Percentiles rank a stretch among this genome's conserved stretches.
phyloP scores from a whole-genome alignment of 73 alveolate species.

The Paramecium tetraurelia region DNA sequence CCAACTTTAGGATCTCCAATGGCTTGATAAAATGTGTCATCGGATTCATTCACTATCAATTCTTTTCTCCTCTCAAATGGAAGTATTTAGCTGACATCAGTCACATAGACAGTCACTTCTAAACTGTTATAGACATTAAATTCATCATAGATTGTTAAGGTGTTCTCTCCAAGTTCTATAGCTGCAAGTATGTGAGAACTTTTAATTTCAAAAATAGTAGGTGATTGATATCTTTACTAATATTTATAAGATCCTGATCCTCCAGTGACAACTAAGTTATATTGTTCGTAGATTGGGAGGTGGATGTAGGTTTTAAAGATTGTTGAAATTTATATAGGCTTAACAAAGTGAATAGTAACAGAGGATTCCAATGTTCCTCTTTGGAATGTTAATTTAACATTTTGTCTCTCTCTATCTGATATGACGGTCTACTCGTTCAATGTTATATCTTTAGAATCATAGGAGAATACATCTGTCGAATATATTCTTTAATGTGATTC shows the following conservation, averaged over 20 bases:
- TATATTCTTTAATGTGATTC: background rate
- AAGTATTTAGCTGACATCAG: background rate
- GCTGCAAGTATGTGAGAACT: background rate
- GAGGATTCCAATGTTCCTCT: background rate
- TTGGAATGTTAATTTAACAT: background rate
- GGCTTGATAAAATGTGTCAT: background rate
- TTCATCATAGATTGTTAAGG: background rate
- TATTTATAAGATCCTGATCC: background rate
- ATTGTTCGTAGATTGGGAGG: background rate
- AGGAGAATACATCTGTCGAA: background rate
- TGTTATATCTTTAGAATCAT: background rate
- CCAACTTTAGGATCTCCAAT: background rate
- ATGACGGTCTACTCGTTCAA: background rate
- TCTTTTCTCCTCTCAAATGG: constrained; percentile 1
- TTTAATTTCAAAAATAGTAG: background rate
- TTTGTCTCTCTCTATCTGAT: background rate
- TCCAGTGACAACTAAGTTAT: background rate
- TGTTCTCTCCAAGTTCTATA: background rate
- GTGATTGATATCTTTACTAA: background rate
- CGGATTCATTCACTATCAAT: background rate
- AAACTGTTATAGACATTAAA: background rate
- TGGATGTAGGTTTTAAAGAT: background rate
- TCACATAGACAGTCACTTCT: background rate
- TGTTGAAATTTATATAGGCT: background rate
- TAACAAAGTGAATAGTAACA: background rate